Evolutionary conservation across 2,329 filamentous ascomycete species (phyloP).

Genomic region (Polychaeton citri): DNA sequence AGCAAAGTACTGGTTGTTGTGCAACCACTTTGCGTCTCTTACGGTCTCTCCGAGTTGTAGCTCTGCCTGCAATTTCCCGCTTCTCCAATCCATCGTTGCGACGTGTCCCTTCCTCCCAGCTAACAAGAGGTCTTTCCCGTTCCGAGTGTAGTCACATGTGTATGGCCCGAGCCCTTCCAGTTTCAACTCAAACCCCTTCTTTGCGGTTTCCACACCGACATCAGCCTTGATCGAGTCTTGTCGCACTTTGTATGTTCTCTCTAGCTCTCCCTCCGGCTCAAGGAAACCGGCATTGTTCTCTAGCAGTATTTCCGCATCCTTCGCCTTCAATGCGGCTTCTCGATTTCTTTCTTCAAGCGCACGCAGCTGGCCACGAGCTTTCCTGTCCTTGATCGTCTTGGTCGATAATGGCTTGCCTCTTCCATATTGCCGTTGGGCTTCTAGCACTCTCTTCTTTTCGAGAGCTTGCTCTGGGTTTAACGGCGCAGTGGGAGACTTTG

Average conservation of each 20-base stretch:
- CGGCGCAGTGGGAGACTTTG: constrained; percentile 9
- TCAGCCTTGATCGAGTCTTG: constrained; percentile 70
- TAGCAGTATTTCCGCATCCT: constrained; percentile 88
- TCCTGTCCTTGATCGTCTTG: constrained; percentile 72
- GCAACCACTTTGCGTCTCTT: constrained; percentile 78
- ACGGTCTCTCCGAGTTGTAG: constrained; percentile 83
- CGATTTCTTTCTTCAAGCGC: constrained; percentile 71
- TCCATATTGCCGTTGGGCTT: constrained; percentile 52
- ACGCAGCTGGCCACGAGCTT: constrained; percentile 68
- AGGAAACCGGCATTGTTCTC: constrained; percentile 79
- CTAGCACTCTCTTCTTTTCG: constrained; percentile 19
- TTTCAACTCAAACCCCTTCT: constrained; percentile 85
- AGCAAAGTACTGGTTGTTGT: constrained; percentile 90
- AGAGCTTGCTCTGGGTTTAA: constrained; percentile 20
- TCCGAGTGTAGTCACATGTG: constrained; percentile 74
- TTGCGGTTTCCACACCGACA: constrained; percentile 70
- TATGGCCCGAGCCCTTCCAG: constrained; percentile 78
- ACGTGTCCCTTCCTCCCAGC: constrained; percentile 88
- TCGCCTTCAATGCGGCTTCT: constrained; percentile 67
- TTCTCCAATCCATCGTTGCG: constrained; percentile 91
- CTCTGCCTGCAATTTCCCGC: constrained; percentile 82
- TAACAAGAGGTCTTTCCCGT: constrained; percentile 72
- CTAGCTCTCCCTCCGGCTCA: constrained; percentile 75
- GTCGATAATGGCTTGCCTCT: constrained; percentile 64
- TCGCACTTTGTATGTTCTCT: constrained; percentile 81